A percentile compares a stretch with the other conserved stretches of the same genome.
These are phyloP conservation scores for Arachis hypogaea DNA, from an alignment of 306 rosid species.

Conservation along the genomic window DNA sequence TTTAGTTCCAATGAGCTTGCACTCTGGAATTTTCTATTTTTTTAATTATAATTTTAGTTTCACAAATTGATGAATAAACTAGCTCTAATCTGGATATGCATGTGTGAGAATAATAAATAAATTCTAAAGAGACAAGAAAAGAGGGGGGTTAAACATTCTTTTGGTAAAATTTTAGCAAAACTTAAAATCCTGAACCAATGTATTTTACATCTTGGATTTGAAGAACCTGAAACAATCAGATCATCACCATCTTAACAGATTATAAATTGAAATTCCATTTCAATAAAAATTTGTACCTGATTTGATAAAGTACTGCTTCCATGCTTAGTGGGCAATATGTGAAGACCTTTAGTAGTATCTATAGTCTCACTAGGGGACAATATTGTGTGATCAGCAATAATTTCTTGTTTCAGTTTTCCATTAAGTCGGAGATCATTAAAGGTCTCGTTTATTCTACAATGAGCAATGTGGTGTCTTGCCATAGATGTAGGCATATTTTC, in stretches of 20 bases:
- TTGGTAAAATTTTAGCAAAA: not conserved
- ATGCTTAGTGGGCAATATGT: constrained; percentile 49
- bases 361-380: constrained; percentile 48
- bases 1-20: not conserved
- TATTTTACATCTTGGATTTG: constrained; percentile 13
- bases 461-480: constrained; percentile 45
- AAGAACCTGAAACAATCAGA: constrained; percentile 35
- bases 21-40: not conserved
- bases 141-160: not conserved
- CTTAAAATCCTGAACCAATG: constrained; percentile 9
- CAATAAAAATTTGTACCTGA: constrained; percentile 56
- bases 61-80: constrained; percentile 3
- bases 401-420: constrained; percentile 54
- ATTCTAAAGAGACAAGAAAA: not conserved
- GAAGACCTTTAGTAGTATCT: constrained; percentile 49
- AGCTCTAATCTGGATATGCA: not conserved
- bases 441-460: constrained; percentile 53
- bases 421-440: constrained; percentile 54
- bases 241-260: constrained; percentile 31
- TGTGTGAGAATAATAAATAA: constrained; percentile 6
- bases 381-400: constrained; percentile 53
- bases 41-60: not conserved
- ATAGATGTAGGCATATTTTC: constrained; percentile 79
- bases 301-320: constrained; percentile 54
- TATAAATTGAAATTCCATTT: constrained; percentile 36